Evolutionary conservation across 306 rosid species (phyloP).

Genomic region (Casuarina glauca): DNA sequence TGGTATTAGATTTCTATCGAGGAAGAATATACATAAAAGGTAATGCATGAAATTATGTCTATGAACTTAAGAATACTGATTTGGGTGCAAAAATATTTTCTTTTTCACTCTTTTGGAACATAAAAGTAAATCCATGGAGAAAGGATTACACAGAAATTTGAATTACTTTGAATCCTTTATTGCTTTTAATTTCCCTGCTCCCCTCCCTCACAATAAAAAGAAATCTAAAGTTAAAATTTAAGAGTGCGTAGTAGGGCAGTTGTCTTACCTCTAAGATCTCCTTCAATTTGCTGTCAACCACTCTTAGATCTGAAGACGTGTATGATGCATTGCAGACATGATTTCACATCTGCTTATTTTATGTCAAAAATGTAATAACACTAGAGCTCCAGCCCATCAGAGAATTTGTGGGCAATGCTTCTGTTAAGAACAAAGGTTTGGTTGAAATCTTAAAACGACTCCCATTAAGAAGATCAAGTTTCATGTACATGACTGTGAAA

Average conservation of each 20-base stretch:
- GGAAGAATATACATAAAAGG: background rate
- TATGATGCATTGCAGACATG: constrained; percentile 91
- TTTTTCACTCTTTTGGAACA: background rate
- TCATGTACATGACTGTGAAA: too few species aligned
- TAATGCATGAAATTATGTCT: background rate
- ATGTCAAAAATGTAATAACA: constrained; percentile 25
- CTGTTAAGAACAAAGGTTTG: too few species aligned
- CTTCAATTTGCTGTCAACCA: constrained; percentile 69
- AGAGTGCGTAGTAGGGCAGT: background rate
- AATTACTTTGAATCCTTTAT: background rate
- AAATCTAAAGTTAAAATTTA: background rate
- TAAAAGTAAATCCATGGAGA: background rate
- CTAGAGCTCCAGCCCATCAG: constrained; percentile 8
- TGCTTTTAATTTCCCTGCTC: too few species aligned
- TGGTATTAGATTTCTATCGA: constrained; percentile 64
- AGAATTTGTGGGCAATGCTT: constrained; percentile 1
- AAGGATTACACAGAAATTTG: background rate
- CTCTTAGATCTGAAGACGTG: constrained; percentile 73
- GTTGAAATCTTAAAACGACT: too few species aligned
- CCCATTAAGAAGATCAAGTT: too few species aligned
- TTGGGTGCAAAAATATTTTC: background rate
- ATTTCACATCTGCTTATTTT: constrained; percentile 69
- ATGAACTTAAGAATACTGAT: background rate
- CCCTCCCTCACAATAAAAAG: background rate
- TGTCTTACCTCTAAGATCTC: constrained; percentile 69